Conservation (phyloP, 257 asterid genomes). For the Verbena officinalis region DNA sequence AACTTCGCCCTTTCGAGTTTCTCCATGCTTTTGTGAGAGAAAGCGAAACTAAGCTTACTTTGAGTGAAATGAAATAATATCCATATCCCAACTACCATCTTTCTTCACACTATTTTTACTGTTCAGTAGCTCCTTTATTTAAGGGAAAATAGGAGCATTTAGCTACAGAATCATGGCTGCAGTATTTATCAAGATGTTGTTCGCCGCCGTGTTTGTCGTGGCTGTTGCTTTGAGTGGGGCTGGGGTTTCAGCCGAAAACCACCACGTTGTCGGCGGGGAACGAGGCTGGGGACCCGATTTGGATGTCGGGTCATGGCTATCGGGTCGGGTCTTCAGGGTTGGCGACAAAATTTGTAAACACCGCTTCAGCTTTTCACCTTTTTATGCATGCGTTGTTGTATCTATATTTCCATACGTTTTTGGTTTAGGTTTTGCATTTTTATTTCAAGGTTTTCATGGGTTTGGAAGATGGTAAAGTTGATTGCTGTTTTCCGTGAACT, state of each 20-base stretch:
- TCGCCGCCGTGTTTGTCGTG: slow-evolving; percentile 20
- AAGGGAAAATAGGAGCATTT: neutral
- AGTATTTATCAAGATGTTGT: neutral
- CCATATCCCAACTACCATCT: neutral
- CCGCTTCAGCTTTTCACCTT: neutral
- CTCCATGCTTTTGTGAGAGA: neutral
- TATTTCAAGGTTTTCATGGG: neutral
- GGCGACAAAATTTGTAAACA: slow-evolving; percentile 73
- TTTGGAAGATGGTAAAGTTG: neutral
- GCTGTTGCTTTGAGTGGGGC: slow-evolving; percentile 22
- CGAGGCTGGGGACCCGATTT: slow-evolving; percentile 47
- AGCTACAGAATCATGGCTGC: slow-evolving; percentile 8
- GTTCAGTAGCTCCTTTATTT: neutral
- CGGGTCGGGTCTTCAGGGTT: slow-evolving; percentile 60
- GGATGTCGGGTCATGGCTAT: slow-evolving; percentile 52
- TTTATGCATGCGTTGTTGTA: neutral
- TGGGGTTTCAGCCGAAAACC: slow-evolving; percentile 46
- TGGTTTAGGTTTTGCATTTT: neutral
- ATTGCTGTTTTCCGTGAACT: neutral
- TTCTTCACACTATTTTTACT: neutral
- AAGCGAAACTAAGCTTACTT: neutral
- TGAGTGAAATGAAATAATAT: neutral
- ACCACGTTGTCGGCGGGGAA: slow-evolving; percentile 67
- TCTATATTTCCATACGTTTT: neutral
- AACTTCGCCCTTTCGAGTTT: neutral